phyloP scores from a whole-genome alignment of 1,139 yeast genomes.

The Hyphopichia burtonii region DNA sequence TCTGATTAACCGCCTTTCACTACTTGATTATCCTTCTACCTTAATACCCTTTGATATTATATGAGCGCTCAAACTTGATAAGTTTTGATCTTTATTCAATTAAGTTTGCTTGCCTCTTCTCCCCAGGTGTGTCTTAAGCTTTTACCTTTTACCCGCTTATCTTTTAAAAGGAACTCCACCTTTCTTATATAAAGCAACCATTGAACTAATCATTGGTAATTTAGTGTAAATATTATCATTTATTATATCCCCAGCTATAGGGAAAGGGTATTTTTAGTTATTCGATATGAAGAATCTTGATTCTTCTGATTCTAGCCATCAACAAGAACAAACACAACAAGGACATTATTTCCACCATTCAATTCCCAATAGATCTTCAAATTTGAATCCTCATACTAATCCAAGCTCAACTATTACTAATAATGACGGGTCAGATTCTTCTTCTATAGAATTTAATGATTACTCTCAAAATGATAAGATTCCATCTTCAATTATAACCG shows the following conservation, averaged over 20 bases:
- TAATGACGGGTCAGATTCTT: neutral
- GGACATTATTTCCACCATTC: neutral
- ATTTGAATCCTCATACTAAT: constrained; percentile 1
- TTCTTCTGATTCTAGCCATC: neutral
- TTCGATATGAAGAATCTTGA: neutral
- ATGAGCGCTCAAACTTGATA: too few relatives aligned
- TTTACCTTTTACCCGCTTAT: neutral
- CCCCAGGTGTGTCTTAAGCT: too few relatives aligned
- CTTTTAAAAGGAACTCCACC: neutral
- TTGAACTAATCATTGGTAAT: too few relatives aligned
- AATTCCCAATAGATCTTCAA: neutral
- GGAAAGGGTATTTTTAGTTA: neutral
- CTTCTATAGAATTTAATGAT: neutral
- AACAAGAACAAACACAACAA: neutral
- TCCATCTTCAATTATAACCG: neutral
- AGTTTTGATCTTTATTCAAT: too few relatives aligned
- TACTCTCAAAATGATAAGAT: neutral
- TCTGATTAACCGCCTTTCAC: neutral
- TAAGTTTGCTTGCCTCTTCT: too few relatives aligned
- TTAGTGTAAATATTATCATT: too few relatives aligned
- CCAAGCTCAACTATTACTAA: neutral
- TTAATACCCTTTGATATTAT: too few relatives aligned
- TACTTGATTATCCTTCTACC: too few relatives aligned
- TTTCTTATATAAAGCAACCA: too few relatives aligned
- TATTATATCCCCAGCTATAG: too few relatives aligned